Conservation (phyloP, 2,329 filamentous ascomycete species). For the Paraphaeosphaeria sporulosa region DNA sequence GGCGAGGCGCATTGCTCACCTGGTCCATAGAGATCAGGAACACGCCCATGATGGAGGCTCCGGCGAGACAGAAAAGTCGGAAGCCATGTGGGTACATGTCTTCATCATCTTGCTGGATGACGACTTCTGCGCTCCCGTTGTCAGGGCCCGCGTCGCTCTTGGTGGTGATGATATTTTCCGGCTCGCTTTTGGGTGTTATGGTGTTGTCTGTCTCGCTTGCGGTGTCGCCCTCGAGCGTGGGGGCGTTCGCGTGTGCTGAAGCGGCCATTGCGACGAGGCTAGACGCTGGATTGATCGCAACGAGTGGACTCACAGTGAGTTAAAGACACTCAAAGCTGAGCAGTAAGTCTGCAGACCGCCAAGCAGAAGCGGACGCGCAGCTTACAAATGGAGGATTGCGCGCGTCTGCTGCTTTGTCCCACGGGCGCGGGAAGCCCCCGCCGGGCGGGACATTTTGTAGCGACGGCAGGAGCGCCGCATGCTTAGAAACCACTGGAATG, state of each 20-base stretch:
- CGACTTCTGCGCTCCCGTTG: background rate
- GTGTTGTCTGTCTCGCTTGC: background rate
- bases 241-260: background rate
- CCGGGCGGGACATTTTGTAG: too few relatives aligned
- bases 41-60: conserved; percentile 12
- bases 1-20: conserved; percentile 18
- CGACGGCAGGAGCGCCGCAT: too few relatives aligned
- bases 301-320: background rate
- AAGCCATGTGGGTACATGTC: conserved; percentile 17
- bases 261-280: background rate
- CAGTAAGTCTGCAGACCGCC: too few relatives aligned
- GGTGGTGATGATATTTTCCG: background rate
- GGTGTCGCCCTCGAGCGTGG: background rate
- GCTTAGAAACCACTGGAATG: too few relatives aligned
- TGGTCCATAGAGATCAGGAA: conserved; percentile 20
- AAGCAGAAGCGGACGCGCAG: too few relatives aligned
- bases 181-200: background rate
- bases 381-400: too few relatives aligned
- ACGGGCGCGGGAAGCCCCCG: too few relatives aligned
- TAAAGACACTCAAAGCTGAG: background rate
- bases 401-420: too few relatives aligned
- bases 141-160: background rate
- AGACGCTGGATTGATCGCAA: background rate
- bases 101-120: background rate
- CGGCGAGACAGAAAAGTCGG: conserved; percentile 17